Base-by-base conservation (phyloP, 1,139 yeast species). In the Fermentozyma sake region DNA sequence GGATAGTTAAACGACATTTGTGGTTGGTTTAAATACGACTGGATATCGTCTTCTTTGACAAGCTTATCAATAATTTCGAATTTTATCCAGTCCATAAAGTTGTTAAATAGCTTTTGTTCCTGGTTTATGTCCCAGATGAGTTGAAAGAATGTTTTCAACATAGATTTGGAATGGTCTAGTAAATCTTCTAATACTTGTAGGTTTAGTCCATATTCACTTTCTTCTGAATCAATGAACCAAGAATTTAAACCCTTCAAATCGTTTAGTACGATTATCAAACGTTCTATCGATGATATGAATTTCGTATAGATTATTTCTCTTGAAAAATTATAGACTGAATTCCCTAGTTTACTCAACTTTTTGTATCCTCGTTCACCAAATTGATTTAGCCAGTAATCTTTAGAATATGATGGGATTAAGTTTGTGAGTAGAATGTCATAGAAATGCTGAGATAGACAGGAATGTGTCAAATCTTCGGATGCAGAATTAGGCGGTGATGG, bases 331-430 rank as follows among this genome's bases (percentile, higher is more conserved):
- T 72, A 78, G 4, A 67, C 57, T 0, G 62, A 44, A 23, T 62
- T 59, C 0, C 82, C 80, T 13, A 68, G 35, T 31, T 68, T 71
- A 7, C 57, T 54, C 72, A 89, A 72, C 40, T 73, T 64, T 38
- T 74, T 77, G 23, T 75, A 52, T 8, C 86, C 87, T 35, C 84
- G 59, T 36, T 83, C 91, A 2, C 85, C 87, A 21, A 83, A 59
- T 32, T 66, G 72, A 37, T 67, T 65, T 12, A 62, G 37, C 70
- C 70, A 67, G 37, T 38, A 67, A 40, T 67, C 72, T 28, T 54
- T 58, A 10, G 56, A 40, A 2, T 32, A 19, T 17, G 54, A 60
- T 2, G 75, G 68, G 35, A 79, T 63, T 26, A 74, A 55, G 2
- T 82, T 80, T 0, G 87, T 78, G 4, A 79, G 44, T 2, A 80